phyloP scores from a whole-genome alignment of 305 asterid genomes.

The Solanum chacoense region DNA sequence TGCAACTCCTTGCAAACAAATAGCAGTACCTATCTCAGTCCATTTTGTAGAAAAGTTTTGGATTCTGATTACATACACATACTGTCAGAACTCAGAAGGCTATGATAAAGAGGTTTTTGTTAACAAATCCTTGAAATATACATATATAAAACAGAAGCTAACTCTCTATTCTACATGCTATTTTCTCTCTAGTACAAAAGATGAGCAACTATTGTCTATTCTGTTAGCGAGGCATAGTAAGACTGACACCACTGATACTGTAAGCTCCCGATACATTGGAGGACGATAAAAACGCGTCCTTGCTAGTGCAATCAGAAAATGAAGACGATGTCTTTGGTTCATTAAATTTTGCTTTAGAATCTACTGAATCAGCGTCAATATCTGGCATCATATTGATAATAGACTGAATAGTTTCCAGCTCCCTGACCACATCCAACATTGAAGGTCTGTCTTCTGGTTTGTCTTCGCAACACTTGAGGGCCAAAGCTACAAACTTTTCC shows the following conservation, averaged over 20 bases:
- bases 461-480: slow-evolving; percentile 57
- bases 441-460: slow-evolving; percentile 68
- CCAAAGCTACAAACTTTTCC: slow-evolving; percentile 51
- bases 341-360: slow-evolving; percentile 13
- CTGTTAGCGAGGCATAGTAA: slow-evolving; percentile 45
- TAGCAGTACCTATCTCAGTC: not conserved
- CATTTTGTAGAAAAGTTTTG: not conserved
- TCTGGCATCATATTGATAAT: slow-evolving; percentile 27
- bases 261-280: slow-evolving; percentile 33
- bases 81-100: not conserved
- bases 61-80: not conserved
- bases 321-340: slow-evolving; percentile 24
- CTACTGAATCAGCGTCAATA: slow-evolving; percentile 12
- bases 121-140: not conserved
- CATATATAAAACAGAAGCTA: not conserved
- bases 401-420: slow-evolving; percentile 47
- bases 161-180: not conserved
- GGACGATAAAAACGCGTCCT: slow-evolving; percentile 21
- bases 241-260: slow-evolving; percentile 44
- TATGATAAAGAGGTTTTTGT: not conserved
- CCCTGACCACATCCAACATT: slow-evolving; percentile 71
- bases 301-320: slow-evolving; percentile 19
- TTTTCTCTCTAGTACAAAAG: not conserved
- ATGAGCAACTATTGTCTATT: slow-evolving; percentile 32
- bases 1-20: not conserved